Conservation (phyloP, 768 basidiomycete species). For the Russula griseocarnosa region DNA sequence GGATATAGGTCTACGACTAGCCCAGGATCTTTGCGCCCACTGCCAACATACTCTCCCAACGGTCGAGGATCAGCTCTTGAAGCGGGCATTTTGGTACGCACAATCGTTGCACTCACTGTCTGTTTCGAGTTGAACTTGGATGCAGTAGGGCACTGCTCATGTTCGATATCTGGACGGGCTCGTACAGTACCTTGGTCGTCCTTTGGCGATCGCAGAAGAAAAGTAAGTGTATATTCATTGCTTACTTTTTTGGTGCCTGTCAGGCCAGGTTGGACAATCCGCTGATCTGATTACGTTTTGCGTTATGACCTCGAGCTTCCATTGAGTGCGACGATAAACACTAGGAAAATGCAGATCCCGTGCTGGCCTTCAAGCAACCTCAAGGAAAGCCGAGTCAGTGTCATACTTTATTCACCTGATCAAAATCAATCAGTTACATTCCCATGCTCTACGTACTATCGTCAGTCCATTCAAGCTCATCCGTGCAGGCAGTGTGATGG, state of each 20-base stretch:
- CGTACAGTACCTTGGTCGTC: slow-evolving; percentile 59
- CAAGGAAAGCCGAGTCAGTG: slow-evolving; percentile 50
- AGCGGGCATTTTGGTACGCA: slow-evolving; percentile 60
- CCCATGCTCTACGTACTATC: slow-evolving; percentile 59
- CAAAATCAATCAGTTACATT: slow-evolving; percentile 59
- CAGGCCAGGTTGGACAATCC: background rate
- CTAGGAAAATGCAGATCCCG: slow-evolving; percentile 22
- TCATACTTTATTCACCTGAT: slow-evolving; percentile 53
- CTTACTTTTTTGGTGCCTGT: background rate
- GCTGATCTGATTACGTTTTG: slow-evolving; percentile 28
- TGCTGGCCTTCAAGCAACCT: slow-evolving; percentile 57
- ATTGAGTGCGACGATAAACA: slow-evolving; percentile 28
- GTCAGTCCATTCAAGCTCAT: slow-evolving; percentile 34
- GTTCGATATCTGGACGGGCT: slow-evolving; percentile 46
- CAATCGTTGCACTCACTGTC: background rate
- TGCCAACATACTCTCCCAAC: slow-evolving; percentile 42
- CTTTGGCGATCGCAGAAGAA: slow-evolving; percentile 67
- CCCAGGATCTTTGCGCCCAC: slow-evolving; percentile 77
- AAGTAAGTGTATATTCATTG: slow-evolving; percentile 40
- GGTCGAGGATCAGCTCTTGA: slow-evolving; percentile 69
- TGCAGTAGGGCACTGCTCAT: slow-evolving; percentile 44
- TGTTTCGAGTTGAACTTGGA: background rate
- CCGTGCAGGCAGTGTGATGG: background rate
- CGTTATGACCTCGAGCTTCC: slow-evolving; percentile 30
- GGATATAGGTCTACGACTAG: slow-evolving; percentile 61